Evolutionary conservation across 441 rosid species (phyloP).

Genomic region (Euphorbia celastroides): DNA sequence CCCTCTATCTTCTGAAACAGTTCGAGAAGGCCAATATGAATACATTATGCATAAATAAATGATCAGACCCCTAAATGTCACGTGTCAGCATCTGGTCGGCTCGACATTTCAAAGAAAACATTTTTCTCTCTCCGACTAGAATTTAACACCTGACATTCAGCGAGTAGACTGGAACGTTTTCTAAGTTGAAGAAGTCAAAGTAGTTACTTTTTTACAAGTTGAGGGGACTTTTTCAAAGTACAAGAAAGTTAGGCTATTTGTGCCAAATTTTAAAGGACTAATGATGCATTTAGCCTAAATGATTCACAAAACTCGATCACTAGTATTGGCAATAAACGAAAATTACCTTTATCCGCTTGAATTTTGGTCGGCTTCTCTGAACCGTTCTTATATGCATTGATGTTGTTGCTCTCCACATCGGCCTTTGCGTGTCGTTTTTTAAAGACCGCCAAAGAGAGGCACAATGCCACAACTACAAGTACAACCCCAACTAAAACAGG

Average conservation of each 20-base stretch:
- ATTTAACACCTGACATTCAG: too few relatives aligned
- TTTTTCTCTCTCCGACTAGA: too few relatives aligned
- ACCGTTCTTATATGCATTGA: conserved; percentile 20
- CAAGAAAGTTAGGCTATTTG: too few relatives aligned
- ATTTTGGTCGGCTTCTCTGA: conserved; percentile 26
- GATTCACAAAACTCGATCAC: conserved; percentile 9
- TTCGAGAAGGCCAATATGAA: conserved; percentile 16
- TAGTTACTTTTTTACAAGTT: too few relatives aligned
- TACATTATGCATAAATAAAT: not conserved
- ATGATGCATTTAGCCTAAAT: too few relatives aligned
- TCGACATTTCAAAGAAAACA: too few relatives aligned
- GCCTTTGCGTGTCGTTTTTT: conserved; percentile 29
- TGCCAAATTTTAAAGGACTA: too few relatives aligned
- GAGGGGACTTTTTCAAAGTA: too few relatives aligned
- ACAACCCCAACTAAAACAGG: conserved; percentile 38
- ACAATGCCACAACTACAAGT: conserved; percentile 35
- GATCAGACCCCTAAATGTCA: too few relatives aligned
- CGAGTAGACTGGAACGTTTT: too few relatives aligned
- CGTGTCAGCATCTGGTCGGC: too few relatives aligned
- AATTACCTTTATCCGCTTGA: conserved; percentile 44
- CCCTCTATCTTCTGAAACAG: conserved; percentile 41
- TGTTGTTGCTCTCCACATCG: conserved; percentile 24
- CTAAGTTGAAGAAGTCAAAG: too few relatives aligned
- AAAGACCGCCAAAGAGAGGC: conserved; percentile 40
- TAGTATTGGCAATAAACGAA: conserved; percentile 14